Conservation (phyloP, 495 filamentous ascomycete species). For the Penicillium daleae region DNA sequence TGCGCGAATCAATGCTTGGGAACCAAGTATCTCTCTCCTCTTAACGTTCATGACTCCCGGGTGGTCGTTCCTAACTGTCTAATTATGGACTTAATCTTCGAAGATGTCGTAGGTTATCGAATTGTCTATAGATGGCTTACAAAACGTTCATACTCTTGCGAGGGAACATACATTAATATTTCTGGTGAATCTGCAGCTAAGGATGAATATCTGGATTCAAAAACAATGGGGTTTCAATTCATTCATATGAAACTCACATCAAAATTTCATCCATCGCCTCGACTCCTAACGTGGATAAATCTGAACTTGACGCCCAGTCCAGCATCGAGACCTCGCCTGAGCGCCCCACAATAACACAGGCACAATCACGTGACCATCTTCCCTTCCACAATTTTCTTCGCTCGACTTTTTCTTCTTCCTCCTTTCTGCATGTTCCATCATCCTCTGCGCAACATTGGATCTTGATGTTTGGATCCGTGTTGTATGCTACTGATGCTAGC, state of each 20-base stretch:
- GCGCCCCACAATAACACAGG: not conserved
- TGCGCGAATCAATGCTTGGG: slow-evolving; percentile 4
- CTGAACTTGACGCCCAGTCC: not conserved
- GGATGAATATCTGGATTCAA: too few relatives aligned
- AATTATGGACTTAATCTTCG: not conserved
- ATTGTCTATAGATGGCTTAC: not conserved
- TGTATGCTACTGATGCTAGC: not conserved
- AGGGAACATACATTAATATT: too few relatives aligned
- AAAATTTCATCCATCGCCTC: too few relatives aligned
- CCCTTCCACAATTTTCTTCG: slow-evolving; percentile 18
- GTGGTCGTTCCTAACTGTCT: not conserved
- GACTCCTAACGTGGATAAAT: too few relatives aligned
- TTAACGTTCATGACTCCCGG: too few relatives aligned
- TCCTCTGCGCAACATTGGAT: slow-evolving; percentile 5
- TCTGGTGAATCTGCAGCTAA: too few relatives aligned
- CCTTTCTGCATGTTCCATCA: slow-evolving; percentile 7
- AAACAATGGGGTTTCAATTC: too few relatives aligned
- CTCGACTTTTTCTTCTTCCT: slow-evolving; percentile 15
- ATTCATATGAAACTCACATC: too few relatives aligned
- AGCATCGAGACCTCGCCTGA: not conserved
- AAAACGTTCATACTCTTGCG: too few relatives aligned
- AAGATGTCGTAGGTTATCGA: not conserved
- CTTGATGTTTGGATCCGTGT: slow-evolving; percentile 12
- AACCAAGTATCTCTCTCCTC: slow-evolving; percentile 1
- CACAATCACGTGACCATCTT: slow-evolving; percentile 3